These are phyloP conservation scores for Lactifluus rugatus DNA, from an alignment of 768 basidiomycete species.

Conservation along the genomic window DNA sequence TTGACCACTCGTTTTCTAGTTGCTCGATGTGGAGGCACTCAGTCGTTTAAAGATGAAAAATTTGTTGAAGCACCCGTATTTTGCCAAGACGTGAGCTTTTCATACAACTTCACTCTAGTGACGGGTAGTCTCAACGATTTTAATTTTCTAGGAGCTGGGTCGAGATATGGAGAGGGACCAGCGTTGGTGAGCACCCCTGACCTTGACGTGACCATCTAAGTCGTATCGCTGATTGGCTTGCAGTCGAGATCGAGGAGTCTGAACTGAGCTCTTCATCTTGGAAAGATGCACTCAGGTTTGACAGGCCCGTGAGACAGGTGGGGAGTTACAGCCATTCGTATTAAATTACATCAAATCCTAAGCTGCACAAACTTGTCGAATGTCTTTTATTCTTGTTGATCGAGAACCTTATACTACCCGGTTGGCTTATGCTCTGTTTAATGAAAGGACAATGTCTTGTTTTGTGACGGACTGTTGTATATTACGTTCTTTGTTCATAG, in stretches of 20 bases:
- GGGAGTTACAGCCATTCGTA: neutral
- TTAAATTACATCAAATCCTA: neutral
- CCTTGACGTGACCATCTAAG: neutral
- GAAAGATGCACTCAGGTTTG: slow-evolving; percentile 4
- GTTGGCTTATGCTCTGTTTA: neutral
- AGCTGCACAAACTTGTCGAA: neutral
- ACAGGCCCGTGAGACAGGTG: neutral
- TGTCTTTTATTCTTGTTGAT: neutral
- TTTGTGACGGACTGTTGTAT: neutral
- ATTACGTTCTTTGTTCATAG: neutral
- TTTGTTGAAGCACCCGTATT: neutral
- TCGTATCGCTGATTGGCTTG: neutral
- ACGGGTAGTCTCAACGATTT: neutral
- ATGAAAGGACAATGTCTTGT: neutral
- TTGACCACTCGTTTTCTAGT: neutral
- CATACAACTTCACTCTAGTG: neutral
- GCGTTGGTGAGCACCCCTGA: neutral
- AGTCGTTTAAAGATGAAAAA: slow-evolving; percentile 1
- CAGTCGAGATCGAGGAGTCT: neutral
- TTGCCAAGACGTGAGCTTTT: neutral
- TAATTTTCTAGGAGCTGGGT: neutral
- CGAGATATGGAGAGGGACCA: neutral
- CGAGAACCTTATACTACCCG: neutral
- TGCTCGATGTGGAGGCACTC: slow-evolving; percentile 2
- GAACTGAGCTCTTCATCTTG: neutral